These are phyloP conservation scores for Phyllosticta paracitricarpa DNA, from an alignment of 2,329 filamentous ascomycete genomes.

Conservation along the genomic window DNA sequence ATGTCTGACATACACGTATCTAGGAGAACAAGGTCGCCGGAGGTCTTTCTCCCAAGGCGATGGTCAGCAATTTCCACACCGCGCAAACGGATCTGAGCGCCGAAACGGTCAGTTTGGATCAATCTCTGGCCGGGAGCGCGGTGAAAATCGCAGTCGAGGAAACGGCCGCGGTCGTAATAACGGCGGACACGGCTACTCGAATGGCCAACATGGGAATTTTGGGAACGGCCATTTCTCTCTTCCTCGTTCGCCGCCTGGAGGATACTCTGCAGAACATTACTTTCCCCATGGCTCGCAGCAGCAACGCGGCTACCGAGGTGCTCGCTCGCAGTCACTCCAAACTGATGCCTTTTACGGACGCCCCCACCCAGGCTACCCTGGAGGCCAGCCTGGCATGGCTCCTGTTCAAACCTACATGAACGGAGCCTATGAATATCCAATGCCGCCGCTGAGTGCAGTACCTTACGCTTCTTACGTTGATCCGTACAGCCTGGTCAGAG, in stretches of 20 bases:
- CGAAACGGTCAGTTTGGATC: slow-evolving; percentile 27
- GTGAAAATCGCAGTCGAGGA: slow-evolving; percentile 35
- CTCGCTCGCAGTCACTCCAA: slow-evolving; percentile 54
- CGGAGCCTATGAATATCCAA: slow-evolving; percentile 48
- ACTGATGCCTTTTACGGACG: slow-evolving; percentile 43
- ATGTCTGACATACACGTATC: neutral
- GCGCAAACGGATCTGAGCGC: slow-evolving; percentile 15
- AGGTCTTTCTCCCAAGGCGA: slow-evolving; percentile 20
- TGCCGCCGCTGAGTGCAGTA: slow-evolving; percentile 47
- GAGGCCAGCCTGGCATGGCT: slow-evolving; percentile 29
- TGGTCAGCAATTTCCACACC: slow-evolving; percentile 16
- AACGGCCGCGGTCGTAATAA: slow-evolving; percentile 36
- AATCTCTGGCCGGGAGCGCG: slow-evolving; percentile 34
- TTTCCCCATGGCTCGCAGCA: slow-evolving; percentile 24
- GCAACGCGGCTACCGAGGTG: slow-evolving; percentile 38
- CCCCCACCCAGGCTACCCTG: slow-evolving; percentile 20
- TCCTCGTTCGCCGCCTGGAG: slow-evolving; percentile 26
- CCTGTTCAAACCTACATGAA: slow-evolving; percentile 41
- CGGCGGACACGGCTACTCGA: slow-evolving; percentile 22
- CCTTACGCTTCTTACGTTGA: slow-evolving; percentile 51
- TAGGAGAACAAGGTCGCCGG: slow-evolving; percentile 21
- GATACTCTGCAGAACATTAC: slow-evolving; percentile 18
- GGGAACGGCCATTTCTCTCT: slow-evolving; percentile 29
- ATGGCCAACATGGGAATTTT: slow-evolving; percentile 16
- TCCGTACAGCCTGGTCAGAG: slow-evolving; percentile 44